Evolutionary conservation across 106 monocot genomes (phyloP), one percentile per base, ranked within the genome.

Genomic region (Ottelia alismoides): DNA sequence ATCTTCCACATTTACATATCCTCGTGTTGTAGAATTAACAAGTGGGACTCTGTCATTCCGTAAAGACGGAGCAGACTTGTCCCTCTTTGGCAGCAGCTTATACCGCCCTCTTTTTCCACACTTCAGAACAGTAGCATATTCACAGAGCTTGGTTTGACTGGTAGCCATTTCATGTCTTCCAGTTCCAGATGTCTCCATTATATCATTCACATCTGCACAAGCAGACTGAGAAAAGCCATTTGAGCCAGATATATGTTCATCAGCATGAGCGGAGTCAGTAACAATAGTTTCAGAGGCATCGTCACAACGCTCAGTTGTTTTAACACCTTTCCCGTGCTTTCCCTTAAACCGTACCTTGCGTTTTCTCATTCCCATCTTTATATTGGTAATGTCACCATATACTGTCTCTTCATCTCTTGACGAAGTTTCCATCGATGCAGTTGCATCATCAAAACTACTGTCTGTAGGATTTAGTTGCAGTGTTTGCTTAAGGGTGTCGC

Each of bases 241-340:
- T 32, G 22, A 44, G 14, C 31, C 3, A 25, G 31, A n/a, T n/a
- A n/a, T 31, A 43, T 3, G 16, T 44, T 57, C 23, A 25, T 9
- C 22, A 23, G 19, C 21, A 44, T 57, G 20, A 57, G n/a, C n/a
- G n/a, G n/a, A n/a, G n/a, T n/a, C 57, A 25, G 57, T 11, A 28
- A 57, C 22, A 43, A 43, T 10, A 1, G 22, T 28, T 16, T 14
- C 10, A n/a, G n/a, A n/a, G n/a, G n/a, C n/a, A n/a, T n/a, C n/a
- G n/a, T n/a, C n/a, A n/a, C n/a, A n/a, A n/a, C n/a, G n/a, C n/a
- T n/a, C n/a, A n/a, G n/a, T n/a, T n/a, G n/a, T n/a, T n/a, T n/a
- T n/a, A n/a, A n/a, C n/a, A n/a, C n/a, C n/a, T n/a, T n/a, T n/a
- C n/a, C n/a, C n/a, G n/a, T n/a, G n/a, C n/a, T n/a, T n/a, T n/a